Base-by-base conservation (phyloP, 2,329 filamentous ascomycete species). In the Lachnellula cervina region DNA sequence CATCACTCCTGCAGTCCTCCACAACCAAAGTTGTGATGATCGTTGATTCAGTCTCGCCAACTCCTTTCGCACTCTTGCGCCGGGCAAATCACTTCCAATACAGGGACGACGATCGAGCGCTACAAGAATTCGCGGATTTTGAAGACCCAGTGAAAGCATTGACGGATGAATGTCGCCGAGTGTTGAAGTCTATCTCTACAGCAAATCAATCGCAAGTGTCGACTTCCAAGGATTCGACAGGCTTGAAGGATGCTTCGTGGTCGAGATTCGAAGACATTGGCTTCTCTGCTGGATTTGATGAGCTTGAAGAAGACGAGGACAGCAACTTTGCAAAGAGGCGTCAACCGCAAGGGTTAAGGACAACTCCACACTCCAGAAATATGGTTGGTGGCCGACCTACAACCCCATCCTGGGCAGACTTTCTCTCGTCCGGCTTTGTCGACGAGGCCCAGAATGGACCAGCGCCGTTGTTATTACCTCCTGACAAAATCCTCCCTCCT, bases 331-430 rank as follows among this genome's bases (percentile, higher is more conserved):
- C 49, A 56, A 64, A 17, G 61, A 70, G 48, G 71, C 72, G 23
- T 70, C 75, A 32, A 63, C 72, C 51, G 72, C 74, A 77, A 55
- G 83, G 82, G 19, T 71, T 95, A 38, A 80, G 84, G 55, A 81
- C 80, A 14, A 82, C 83, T 5, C 84, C 90, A 16, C 80, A 82
- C 5, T 89, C 89, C 9, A 82, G 82, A 51, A 80, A 73, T n/a
- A 80, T 80, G 44, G 83, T 87, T 56, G 73, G 88, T 46, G 57
- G 82, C 37, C 82, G 94, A 56, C 94, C 94, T 1, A 97, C 91
- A 0, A 99, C 94, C 0, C 94, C 94, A 1, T 97, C 94, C 0
- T 99, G 94, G 94, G 94, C 94, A 3, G 94, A 99, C 70, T 99
- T 99, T 70, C 79, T 99, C 56, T 96, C 91, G 1, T 90, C 91